Evolutionary conservation across 352 stramenopile genomes (phyloP), one percentile per base, ranked within the genome.

Genomic region (Globisporangium carolinianum): DNA sequence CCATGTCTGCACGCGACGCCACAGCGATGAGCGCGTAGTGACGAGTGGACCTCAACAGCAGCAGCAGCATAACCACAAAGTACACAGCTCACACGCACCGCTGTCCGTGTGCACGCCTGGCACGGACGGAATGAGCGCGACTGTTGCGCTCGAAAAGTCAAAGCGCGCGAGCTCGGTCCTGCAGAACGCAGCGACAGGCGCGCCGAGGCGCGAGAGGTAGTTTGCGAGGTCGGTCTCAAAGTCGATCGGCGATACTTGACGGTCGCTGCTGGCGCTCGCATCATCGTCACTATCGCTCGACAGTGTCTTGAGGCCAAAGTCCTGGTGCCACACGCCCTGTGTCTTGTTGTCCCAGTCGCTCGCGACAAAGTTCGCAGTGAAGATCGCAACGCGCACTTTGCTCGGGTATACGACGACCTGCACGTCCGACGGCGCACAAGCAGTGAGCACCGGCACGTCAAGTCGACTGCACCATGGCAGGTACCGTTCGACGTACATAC

Each of bases 341-440:
- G 81, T 94, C 69, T 95, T 95, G 52, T 73, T 75, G 62, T 88
- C 71, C 81, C 84, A 93, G 61, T 95, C 86, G 37, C 71, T 73
- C 0, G 77, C 57, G 38, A 95, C 68, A 51, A 94, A 92, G 54
- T 95, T 95, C 32, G 86, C 86, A 2, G 86, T 94, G 66, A 87
- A 93, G 46, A 95, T 90, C 8, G 76, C 79, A 10, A 95, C 75
- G 41, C 86, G 79, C 41, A 91, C 78, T 48, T 80, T 79, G 0
- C 68, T 62, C 10, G 70, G 57, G 56, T 87, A 89, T 36, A 92
- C 57, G 6, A 87, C 66, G 24, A 32, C 24, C 24, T 32, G 24
- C 24, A 32, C 15, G 91, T 57, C 68, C 73, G 18, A 6, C 32
- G 3, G 8, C 38, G 49, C 17, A 57, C 3, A 32, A 32, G 24